Evolutionary conservation across 2,329 filamentous ascomycete genomes (phyloP).

Genomic region (Dryadomyces sulphureus): DNA sequence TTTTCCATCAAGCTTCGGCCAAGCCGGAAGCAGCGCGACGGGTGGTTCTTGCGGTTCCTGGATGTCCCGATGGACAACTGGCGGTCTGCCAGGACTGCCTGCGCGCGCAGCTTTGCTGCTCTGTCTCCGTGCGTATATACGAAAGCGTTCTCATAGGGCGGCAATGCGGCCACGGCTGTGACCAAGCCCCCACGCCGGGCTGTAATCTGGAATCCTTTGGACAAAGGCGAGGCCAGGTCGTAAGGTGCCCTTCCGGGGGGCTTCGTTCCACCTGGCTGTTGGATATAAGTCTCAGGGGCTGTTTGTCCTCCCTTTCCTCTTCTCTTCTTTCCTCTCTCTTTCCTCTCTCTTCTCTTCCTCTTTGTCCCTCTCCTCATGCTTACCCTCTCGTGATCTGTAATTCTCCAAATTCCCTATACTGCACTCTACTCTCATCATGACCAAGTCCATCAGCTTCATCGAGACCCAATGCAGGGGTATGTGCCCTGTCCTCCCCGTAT

Average conservation of each 20-base stretch:
- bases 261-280: background rate
- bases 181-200: background rate
- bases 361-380: background rate
- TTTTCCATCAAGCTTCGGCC: too few species aligned
- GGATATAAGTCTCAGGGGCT: too few species aligned
- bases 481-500: background rate
- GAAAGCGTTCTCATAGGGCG: too few species aligned
- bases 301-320: background rate
- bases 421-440: background rate
- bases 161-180: too few species aligned
- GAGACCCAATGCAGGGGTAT: slow-evolving; percentile 4
- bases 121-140: too few species aligned
- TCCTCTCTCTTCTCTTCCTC: background rate
- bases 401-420: background rate
- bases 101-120: too few species aligned
- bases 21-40: too few species aligned
- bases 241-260: background rate
- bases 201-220: background rate
- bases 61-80: too few species aligned
- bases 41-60: too few species aligned
- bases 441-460: background rate
- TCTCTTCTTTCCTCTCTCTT: background rate
- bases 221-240: background rate
- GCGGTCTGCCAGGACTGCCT: too few species aligned
- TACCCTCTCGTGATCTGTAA: background rate